These are phyloP conservation scores for Phytophthora cryptogea DNA, from an alignment of 352 stramenopile genomes.

Conservation along the genomic window DNA sequence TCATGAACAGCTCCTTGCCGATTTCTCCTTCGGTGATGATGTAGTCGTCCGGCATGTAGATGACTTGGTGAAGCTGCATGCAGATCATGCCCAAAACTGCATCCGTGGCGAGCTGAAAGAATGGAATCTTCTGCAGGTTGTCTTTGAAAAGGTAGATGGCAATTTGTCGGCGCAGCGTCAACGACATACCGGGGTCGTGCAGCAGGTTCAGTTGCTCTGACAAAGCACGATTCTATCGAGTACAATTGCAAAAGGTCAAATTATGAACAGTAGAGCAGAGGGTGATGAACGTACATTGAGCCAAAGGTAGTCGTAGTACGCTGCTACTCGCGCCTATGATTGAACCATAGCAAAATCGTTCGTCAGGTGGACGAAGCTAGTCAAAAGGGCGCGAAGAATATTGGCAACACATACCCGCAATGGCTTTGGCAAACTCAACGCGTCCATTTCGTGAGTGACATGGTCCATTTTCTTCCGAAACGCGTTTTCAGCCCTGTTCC, in stretches of 20 bases:
- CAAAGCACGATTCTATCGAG: slow-evolving; percentile 50
- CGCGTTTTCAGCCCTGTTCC: slow-evolving; percentile 63
- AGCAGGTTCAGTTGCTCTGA: slow-evolving; percentile 65
- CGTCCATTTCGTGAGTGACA: slow-evolving; percentile 70
- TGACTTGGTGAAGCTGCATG: slow-evolving; percentile 67
- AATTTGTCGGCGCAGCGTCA: slow-evolving; percentile 57
- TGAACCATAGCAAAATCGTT: background rate
- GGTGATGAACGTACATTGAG: slow-evolving; percentile 44
- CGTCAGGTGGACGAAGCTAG: background rate
- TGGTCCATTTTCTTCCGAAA: slow-evolving; percentile 81
- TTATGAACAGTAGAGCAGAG: background rate
- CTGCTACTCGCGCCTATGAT: slow-evolving; percentile 44
- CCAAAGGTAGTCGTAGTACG: slow-evolving; percentile 82
- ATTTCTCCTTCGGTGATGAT: slow-evolving; percentile 72
- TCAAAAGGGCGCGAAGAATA: background rate
- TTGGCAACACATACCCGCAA: slow-evolving; percentile 42
- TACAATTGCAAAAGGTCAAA: slow-evolving; percentile 1
- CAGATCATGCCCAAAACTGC: slow-evolving; percentile 70
- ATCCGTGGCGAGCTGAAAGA: slow-evolving; percentile 70
- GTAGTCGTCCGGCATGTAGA: slow-evolving; percentile 69
- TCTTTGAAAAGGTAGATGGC: slow-evolving; percentile 77
- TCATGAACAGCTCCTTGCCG: slow-evolving; percentile 73
- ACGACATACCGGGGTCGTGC: slow-evolving; percentile 66
- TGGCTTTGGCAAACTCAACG: slow-evolving; percentile 52
- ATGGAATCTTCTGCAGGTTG: slow-evolving; percentile 69